Percentiles rank a stretch among this genome's conserved stretches.
Conservation (phyloP, 148 eudicot species). For the Nyssa sinensis region DNA sequence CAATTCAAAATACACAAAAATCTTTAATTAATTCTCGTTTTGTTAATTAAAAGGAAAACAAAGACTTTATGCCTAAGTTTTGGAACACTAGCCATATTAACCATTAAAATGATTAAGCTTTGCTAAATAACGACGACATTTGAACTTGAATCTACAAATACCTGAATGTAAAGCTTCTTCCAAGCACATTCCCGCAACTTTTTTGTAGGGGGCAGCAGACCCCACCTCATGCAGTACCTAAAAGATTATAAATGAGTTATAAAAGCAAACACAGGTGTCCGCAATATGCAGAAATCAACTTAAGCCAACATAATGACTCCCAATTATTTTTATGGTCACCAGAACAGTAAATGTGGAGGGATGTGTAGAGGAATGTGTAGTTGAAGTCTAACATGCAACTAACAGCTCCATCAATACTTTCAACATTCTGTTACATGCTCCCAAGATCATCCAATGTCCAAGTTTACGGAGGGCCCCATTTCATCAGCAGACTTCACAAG, state of each 20-base stretch:
- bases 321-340: not conserved
- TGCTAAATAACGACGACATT: not conserved
- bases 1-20: not conserved
- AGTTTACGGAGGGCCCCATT: no score
- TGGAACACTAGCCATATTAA: not conserved
- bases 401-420: not conserved
- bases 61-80: not conserved
- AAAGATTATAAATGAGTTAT: conserved; percentile 4
- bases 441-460: not conserved
- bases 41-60: no score
- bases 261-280: not conserved
- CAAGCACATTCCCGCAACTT: conserved; percentile 82
- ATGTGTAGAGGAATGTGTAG: not conserved
- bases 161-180: conserved; percentile 93
- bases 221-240: conserved; percentile 94
- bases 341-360: not conserved
- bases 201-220: conserved; percentile 54
- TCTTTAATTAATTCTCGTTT: not conserved
- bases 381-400: not conserved
- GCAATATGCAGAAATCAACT: not conserved
- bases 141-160: conserved; percentile 15
- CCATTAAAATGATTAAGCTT: not conserved
- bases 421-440: not conserved
- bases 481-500: no score
- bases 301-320: not conserved